Evolutionary conservation across 371 early-diverging fungal species (phyloP).

Genomic region (Mucor lusitanicus): DNA sequence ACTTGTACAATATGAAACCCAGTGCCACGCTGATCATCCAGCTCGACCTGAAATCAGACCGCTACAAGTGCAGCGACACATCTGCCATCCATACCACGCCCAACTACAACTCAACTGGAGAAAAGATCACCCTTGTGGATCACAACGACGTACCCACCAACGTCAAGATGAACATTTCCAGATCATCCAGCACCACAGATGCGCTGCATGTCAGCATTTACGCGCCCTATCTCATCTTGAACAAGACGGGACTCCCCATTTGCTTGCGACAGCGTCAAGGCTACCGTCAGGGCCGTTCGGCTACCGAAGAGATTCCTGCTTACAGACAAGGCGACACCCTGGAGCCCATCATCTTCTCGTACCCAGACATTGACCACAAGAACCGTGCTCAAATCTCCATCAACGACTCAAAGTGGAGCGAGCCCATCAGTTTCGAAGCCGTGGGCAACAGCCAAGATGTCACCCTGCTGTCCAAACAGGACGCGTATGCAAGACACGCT

Average conservation of each 20-base stretch:
- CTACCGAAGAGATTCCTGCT: constrained; percentile 19
- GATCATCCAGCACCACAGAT: constrained; percentile 23
- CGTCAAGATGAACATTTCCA: constrained; percentile 58
- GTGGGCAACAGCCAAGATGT: constrained; percentile 76
- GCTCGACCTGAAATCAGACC: constrained; percentile 62
- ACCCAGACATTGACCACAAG: constrained; percentile 68
- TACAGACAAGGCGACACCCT: constrained; percentile 29
- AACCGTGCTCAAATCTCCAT: constrained; percentile 74
- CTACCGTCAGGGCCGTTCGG: constrained; percentile 20
- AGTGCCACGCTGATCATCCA: constrained; percentile 57
- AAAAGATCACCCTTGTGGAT: constrained; percentile 36
- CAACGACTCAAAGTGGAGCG: constrained; percentile 75
- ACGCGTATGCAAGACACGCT: constrained; percentile 51
- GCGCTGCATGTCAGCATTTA: constrained; percentile 37
- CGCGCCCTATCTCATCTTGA: constrained; percentile 68
- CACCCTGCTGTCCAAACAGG: constrained; percentile 40
- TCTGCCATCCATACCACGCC: constrained; percentile 11
- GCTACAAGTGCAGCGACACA: constrained; percentile 20
- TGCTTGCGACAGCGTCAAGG: constrained; percentile 24
- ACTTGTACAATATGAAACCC: constrained; percentile 68
- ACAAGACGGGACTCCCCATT: constrained; percentile 72
- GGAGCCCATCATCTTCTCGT: constrained; percentile 81
- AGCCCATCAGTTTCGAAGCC: constrained; percentile 82
- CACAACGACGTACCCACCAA: constrained; percentile 47
- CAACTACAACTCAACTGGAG: constrained; percentile 11